Evolutionary conservation across 768 basidiomycete species (phyloP).

Genomic region (Kwoniella mangroviensis): DNA sequence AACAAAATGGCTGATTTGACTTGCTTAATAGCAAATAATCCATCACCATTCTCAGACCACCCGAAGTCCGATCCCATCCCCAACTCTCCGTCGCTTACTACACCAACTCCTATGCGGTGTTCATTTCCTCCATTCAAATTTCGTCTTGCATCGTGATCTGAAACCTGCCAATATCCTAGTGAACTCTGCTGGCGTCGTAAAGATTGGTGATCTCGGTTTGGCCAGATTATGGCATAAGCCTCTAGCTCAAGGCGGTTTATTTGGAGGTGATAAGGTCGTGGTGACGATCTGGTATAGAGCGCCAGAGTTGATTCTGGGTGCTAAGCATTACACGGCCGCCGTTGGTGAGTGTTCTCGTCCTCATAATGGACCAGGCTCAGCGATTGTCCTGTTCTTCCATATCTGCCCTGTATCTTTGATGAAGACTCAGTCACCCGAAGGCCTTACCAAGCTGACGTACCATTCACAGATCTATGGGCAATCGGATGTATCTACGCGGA

Average conservation of each 20-base stretch:
- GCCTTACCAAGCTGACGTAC: too few relatives aligned
- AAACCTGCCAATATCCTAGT: constrained; percentile 99
- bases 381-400: too few relatives aligned
- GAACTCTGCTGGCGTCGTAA: constrained; percentile 82
- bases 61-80: constrained; percentile 71
- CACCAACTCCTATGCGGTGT: constrained; percentile 95
- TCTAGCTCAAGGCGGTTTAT: constrained; percentile 73
- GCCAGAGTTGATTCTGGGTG: constrained; percentile 92
- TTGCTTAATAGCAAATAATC: constrained; percentile 80
- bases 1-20: too few relatives aligned
- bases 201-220: constrained; percentile 97
- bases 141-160: constrained; percentile 94
- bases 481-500: constrained; percentile 98
- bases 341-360: constrained; percentile 60
- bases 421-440: too few relatives aligned
- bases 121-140: constrained; percentile 89
- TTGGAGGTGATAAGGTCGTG: constrained; percentile 95
- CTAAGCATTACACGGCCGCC: constrained; percentile 96
- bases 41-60: constrained; percentile 94
- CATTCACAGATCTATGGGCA: constrained; percentile 81
- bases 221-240: constrained; percentile 90
- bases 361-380: too few relatives aligned
- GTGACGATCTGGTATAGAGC: constrained; percentile 99
- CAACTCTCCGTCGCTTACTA: constrained; percentile 88
- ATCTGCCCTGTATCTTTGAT: too few relatives aligned